Percentiles rank a stretch among this genome's conserved stretches.
Conservation (phyloP, 768 basidiomycete genomes). For the Russula abietina region DNA sequence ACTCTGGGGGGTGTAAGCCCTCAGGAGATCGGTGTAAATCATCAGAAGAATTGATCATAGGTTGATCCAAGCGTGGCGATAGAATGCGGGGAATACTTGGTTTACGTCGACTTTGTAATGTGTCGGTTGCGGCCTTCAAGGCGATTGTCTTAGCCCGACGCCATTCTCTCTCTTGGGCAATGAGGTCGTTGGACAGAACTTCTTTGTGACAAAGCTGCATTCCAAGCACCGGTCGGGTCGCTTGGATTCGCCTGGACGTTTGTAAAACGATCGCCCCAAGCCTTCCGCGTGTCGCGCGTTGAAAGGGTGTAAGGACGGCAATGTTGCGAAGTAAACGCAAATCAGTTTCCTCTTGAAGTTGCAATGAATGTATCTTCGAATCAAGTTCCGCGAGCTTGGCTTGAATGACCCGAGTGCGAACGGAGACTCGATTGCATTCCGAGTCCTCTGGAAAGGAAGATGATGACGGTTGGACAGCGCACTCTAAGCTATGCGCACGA, state of each 20-base stretch:
- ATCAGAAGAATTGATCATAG: conserved; percentile 22
- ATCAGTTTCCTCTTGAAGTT: conserved; percentile 57
- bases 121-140: conserved; percentile 63
- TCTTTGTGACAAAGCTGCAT: conserved; percentile 70
- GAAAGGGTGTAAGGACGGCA: conserved; percentile 82
- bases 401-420: conserved; percentile 53
- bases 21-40: conserved; percentile 12
- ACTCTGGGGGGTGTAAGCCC: conserved; percentile 33
- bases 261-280: conserved; percentile 55
- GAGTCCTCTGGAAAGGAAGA: conserved; percentile 19
- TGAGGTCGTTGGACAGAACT: conserved; percentile 70
- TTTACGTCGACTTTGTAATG: conserved; percentile 43
- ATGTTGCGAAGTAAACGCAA: conserved; percentile 76
- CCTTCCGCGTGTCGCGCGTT: conserved; percentile 72
- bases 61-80: conserved; percentile 21
- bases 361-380: conserved; percentile 44
- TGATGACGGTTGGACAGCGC: conserved; percentile 23
- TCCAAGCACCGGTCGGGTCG: conserved; percentile 64
- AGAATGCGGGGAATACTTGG: conserved; percentile 26
- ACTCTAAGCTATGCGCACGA: conserved; percentile 34
- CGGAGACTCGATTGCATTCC: conserved; percentile 35
- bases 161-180: conserved; percentile 62
- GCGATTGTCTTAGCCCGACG: conserved; percentile 63
- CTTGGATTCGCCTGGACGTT: conserved; percentile 58
- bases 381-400: conserved; percentile 63